Evolutionary conservation across 331 rosid genomes (phyloP), one percentile per base, ranked within the genome.

Genomic region (Acacia concinna): DNA sequence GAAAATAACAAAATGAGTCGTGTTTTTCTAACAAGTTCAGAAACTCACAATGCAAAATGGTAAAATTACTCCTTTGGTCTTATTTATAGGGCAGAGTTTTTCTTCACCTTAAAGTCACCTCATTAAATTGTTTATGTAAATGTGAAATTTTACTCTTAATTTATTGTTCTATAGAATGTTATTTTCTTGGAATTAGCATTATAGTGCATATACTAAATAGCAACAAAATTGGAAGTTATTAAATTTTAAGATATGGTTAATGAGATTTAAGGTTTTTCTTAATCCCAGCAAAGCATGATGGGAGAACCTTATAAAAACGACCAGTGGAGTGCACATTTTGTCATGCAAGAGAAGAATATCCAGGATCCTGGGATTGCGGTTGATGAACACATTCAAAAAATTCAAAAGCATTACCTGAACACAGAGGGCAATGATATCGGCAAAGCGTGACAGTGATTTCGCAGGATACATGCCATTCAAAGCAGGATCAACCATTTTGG

Each of bases 381-480:
- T 63, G 8, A 64, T 78, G 67, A n/a, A 70, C 75, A 68, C 69
- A 67, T 54, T 66, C 31, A 4, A 21, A 54, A 54, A 54, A 17
- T 38, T 9, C 1, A 76, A 17, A 74, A 77, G 65, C 27, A 76
- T 80, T 91, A 96, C 99, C 99, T 96, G 98, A 81, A 93, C 98
- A 83, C 99, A 96, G 0, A 96, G 91, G 37, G 99, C 99, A 71
- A 96, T 91, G 59, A 93, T 84, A 76, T 93, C 99, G 0, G 99
- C 99, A 13, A 96, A 96, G 52, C 99, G 98, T 6, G 99, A 96
- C 72, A 96, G 85, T 40, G 99, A 96, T 82, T 96, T 96, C 0
- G 99, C 99, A 54, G 99, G 97, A 84, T 96, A 96, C 97, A 96
- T 96, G 85, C 98, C 98, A 30, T 93, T 87, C 72, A 96, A 79